phyloP scores from a whole-genome alignment of 2,329 filamentous ascomycete species.

The Dactylellina sp. region DNA sequence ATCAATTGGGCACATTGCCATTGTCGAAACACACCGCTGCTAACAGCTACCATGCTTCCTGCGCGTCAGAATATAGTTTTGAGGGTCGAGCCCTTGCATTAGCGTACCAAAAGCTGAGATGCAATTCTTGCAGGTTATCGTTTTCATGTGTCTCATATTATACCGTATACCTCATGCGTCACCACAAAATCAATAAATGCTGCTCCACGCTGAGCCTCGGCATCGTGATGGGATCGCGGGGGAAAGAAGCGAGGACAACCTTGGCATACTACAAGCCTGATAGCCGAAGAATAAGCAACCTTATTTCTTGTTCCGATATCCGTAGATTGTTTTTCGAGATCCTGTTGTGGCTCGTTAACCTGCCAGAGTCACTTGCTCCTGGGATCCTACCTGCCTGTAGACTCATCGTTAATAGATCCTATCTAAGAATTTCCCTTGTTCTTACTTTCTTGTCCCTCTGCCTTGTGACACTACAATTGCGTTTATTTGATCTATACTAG shows the following conservation, averaged over 20 bases:
- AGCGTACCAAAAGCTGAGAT: conserved; percentile 1
- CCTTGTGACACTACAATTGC: conserved; percentile 5
- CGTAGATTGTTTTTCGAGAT: too few species aligned
- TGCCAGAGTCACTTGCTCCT: too few species aligned
- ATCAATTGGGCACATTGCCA: not conserved
- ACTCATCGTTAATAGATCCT: not conserved
- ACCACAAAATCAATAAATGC: not conserved
- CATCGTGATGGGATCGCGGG: not conserved
- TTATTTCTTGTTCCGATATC: conserved; percentile 7
- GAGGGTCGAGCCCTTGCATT: conserved; percentile 3
- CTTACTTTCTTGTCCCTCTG: not conserved
- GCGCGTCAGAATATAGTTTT: not conserved
- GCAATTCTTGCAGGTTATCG: conserved; percentile 14
- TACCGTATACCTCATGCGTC: too few species aligned
- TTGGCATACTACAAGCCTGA: conserved; percentile 6
- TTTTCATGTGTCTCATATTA: too few species aligned
- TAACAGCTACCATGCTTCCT: not conserved
- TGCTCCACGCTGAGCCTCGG: conserved; percentile 5
- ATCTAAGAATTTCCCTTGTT: conserved; percentile 6
- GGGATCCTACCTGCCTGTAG: not conserved
- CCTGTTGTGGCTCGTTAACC: too few species aligned
- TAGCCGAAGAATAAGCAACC: conserved; percentile 3
- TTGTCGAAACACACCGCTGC: conserved; percentile 6
- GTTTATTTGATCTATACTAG: conserved; percentile 3
- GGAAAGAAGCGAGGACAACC: not conserved